These are phyloP conservation scores for Persicaria tinctoria DNA, from an alignment of 148 eudicot species.

Conservation along the genomic window DNA sequence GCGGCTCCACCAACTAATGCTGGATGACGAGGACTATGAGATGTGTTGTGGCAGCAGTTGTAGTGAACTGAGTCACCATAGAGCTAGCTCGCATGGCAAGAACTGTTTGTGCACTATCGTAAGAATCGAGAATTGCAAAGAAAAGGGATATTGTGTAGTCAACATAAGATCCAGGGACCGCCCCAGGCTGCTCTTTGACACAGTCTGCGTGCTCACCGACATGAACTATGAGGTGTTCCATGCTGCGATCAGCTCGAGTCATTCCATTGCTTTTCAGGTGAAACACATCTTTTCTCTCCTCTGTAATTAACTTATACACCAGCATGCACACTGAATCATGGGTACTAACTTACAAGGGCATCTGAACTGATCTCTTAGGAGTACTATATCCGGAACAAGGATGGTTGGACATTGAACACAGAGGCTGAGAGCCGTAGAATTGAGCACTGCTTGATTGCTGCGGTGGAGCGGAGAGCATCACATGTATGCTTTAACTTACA, in stretches of 20 bases:
- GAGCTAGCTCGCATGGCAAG: background rate
- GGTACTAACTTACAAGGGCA: too few species aligned
- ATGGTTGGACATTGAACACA: slow-evolving; percentile 45
- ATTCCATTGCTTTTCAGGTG: slow-evolving; percentile 62
- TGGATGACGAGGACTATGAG: slow-evolving; percentile 49
- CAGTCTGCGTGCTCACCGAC: slow-evolving; percentile 71
- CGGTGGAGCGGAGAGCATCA: slow-evolving; percentile 68
- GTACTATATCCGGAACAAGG: slow-evolving; percentile 61
- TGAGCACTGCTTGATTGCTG: slow-evolving; percentile 56
- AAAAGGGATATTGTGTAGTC: slow-evolving; percentile 61
- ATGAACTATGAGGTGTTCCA: slow-evolving; percentile 74
- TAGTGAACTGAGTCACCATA: background rate
- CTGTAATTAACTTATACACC: background rate
- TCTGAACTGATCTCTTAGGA: slow-evolving; percentile 34
- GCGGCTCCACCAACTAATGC: slow-evolving; percentile 87
- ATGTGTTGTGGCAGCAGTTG: slow-evolving; percentile 23
- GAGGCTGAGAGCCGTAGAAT: slow-evolving; percentile 52
- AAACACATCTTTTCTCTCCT: background rate
- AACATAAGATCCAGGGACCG: slow-evolving; percentile 60
- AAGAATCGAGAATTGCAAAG: slow-evolving; percentile 46
- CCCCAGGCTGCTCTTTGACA: slow-evolving; percentile 78
- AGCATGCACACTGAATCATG: too few species aligned
- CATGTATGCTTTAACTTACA: slow-evolving; percentile 31
- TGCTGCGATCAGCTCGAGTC: slow-evolving; percentile 54
- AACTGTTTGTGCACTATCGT: slow-evolving; percentile 34